Evolutionary conservation across 179 eudicot species (phyloP).

Genomic region (Patellifolia procumbens): DNA sequence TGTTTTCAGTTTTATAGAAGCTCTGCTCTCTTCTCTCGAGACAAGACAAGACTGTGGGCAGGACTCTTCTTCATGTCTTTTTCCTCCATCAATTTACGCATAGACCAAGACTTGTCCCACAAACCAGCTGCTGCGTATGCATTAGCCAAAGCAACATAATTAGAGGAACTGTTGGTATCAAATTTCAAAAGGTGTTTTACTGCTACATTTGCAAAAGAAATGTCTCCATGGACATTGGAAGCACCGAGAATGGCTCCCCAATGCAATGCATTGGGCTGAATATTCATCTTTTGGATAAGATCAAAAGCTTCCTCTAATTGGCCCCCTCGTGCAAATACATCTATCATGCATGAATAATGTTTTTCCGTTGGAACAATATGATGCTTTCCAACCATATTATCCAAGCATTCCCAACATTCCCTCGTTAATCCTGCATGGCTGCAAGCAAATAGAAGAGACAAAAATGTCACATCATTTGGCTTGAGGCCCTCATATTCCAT

Average conservation of each 20-base stretch:
- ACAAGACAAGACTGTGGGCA: conserved; percentile 45
- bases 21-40: conserved; percentile 15
- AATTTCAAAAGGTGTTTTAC: conserved; percentile 43
- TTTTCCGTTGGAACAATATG: conserved; percentile 50
- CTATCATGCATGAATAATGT: conserved; percentile 71
- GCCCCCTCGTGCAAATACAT: conserved; percentile 63
- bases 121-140: conserved; percentile 54
- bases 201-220: conserved; percentile 47
- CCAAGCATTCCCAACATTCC: conserved; percentile 53
- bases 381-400: conserved; percentile 50
- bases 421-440: conserved; percentile 60
- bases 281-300: conserved; percentile 45
- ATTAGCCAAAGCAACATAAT: conserved; percentile 56
- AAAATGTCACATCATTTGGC: conserved; percentile 66
- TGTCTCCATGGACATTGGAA: conserved; percentile 50
- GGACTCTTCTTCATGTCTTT: conserved; percentile 43
- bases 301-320: conserved; percentile 51
- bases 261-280: conserved; percentile 43
- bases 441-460: conserved; percentile 67
- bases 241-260: conserved; percentile 72
- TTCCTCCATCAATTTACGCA: conserved; percentile 39
- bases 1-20: conserved; percentile 24
- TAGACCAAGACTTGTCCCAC: conserved; percentile 52
- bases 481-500: conserved; percentile 62
- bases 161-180: conserved; percentile 42